Evolutionary conservation across 2,329 filamentous ascomycete genomes (phyloP), one percentile per base, ranked within the genome.

Genomic region (Rugonectria rugulosa): DNA sequence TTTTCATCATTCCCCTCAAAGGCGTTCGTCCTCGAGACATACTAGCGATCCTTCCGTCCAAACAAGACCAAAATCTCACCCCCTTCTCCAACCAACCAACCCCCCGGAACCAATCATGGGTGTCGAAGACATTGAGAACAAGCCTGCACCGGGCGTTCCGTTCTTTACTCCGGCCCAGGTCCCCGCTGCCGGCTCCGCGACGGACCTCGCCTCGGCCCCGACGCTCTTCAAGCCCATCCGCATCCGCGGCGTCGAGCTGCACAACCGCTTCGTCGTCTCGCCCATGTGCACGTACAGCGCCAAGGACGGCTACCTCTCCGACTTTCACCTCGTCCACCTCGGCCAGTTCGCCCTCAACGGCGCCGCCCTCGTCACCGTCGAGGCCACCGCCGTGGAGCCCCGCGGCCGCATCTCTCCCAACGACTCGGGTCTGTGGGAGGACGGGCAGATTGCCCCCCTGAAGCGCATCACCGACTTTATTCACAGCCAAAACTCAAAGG

Each of bases 321-420:
- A 89, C 70, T 97, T 87, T 83, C 92, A 97, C 72, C 78, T 94
- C 44, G 87, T 92, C 14, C 92, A 96, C 68, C 80, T 94, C 21
- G 91, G 92, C 53, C 88, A 91, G 57, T 92, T 92, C 64, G 83
- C 91, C 19, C 80, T 88, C 55, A 86, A 89, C 52, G 93, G 93
- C 11, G 88, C 90, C 0, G 89, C 85, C 2, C 78, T 96, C 15
- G 78, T 88, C 43, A 84, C 92, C 56, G 80, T 93, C 53, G 93
- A 97, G 76, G 91, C 92, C 21, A 92, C 90, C 1, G 80, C 87
- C 26, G 89, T 96, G 0, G 79, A 84, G 9, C 75, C 90, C 6
- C 86, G 93, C 63, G 92, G 92, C 23, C 85, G 93, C 51, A 96
- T 96, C 77, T 89, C 90, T 1, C 91, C 92, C 1, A 81, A 93